These are phyloP conservation scores for Serendipita sp. DNA, from an alignment of 768 basidiomycete species.

Conservation along the genomic window DNA sequence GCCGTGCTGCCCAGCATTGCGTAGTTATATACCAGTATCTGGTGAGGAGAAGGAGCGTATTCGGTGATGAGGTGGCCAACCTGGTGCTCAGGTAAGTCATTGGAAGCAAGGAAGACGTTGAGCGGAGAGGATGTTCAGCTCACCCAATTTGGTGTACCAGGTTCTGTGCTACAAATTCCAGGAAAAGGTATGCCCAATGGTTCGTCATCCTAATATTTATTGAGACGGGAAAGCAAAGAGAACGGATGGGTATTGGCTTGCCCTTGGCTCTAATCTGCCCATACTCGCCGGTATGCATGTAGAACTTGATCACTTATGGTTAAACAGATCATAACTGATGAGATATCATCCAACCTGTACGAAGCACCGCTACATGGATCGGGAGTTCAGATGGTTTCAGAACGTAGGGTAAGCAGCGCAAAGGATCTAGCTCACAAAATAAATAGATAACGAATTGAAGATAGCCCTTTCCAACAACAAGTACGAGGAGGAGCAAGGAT, in stretches of 20 bases:
- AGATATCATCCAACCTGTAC: background rate
- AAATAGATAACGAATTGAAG: background rate
- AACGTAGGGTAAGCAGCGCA: too few relatives aligned
- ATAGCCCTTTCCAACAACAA: background rate
- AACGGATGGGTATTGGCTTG: too few relatives aligned
- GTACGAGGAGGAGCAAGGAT: background rate
- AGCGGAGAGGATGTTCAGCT: background rate
- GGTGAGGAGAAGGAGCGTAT: background rate
- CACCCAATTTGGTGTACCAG: constrained; percentile 6
- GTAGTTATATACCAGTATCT: constrained; percentile 1
- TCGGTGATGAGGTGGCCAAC: constrained; percentile 3
- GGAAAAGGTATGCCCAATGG: constrained; percentile 1
- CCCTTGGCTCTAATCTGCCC: background rate
- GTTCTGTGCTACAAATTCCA: background rate
- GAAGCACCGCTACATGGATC: background rate
- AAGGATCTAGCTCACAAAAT: background rate
- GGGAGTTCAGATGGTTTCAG: background rate
- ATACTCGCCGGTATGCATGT: constrained; percentile 1
- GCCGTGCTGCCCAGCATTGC: background rate
- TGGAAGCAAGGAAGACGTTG: background rate
- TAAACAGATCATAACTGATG: background rate
- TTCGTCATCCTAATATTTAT: background rate
- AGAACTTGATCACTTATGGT: background rate
- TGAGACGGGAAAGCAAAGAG: too few relatives aligned
- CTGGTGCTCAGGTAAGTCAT: background rate